Evolutionary conservation across 2,329 filamentous ascomycete genomes (phyloP).

Genomic region (Colletotrichum tanaceti): DNA sequence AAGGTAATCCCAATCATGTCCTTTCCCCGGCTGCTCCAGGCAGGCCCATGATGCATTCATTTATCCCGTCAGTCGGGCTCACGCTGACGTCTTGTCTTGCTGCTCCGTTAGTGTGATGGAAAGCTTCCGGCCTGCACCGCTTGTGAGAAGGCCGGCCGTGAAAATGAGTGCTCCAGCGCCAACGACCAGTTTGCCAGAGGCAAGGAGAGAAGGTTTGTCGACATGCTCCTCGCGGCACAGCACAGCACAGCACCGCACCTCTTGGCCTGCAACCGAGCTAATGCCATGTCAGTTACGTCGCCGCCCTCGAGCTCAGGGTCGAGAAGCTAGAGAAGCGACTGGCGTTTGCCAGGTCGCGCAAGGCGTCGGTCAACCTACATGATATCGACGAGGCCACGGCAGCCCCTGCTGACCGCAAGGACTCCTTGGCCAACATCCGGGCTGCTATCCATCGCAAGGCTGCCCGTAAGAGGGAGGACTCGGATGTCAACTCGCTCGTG

Average conservation of each 20-base stretch:
- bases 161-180: constrained; percentile 88
- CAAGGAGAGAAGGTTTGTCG: constrained; percentile 83
- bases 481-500: constrained; percentile 89
- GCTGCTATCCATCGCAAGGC: constrained; percentile 74
- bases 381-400: constrained; percentile 62
- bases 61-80: neutral
- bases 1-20: constrained; percentile 70
- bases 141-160: constrained; percentile 90
- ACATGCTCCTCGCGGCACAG: neutral
- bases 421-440: constrained; percentile 71
- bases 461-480: constrained; percentile 76
- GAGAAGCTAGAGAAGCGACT: constrained; percentile 88
- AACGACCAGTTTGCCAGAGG: constrained; percentile 96
- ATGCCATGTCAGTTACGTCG: constrained; percentile 78
- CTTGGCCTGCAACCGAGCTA: constrained; percentile 38
- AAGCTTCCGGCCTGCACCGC: constrained; percentile 95
- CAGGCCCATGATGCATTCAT: neutral
- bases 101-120: constrained; percentile 78
- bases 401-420: constrained; percentile 61
- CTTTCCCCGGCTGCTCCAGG: neutral
- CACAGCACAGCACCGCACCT: too few species aligned
- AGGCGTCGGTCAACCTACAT: constrained; percentile 75
- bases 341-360: constrained; percentile 75
- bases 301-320: constrained; percentile 90
- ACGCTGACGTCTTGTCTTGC: constrained; percentile 28